Evolutionary conservation across 1,284 basidiomycete species (phyloP).

Genomic region (Leccinum pseudoinsigne): DNA sequence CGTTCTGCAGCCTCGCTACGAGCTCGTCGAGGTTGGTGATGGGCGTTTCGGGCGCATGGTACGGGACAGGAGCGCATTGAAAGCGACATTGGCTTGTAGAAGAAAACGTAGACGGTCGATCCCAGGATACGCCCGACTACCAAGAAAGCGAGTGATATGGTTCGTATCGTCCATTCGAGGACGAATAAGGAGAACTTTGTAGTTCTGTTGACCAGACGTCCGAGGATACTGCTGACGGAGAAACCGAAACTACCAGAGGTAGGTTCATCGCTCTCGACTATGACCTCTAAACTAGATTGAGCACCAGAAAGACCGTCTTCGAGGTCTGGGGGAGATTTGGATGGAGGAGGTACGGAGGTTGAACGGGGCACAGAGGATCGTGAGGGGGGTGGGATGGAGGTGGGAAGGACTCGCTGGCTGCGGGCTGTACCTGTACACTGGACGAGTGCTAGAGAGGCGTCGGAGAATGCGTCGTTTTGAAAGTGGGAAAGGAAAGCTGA

Average conservation of each 20-base stretch:
- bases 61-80: too few relatives aligned
- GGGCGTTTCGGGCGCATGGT: conserved; percentile 39
- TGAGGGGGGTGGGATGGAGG: conserved; percentile 25
- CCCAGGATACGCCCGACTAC: conserved; percentile 47
- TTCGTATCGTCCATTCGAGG: conserved; percentile 35
- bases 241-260: conserved; percentile 33
- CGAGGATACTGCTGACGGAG: conserved; percentile 49
- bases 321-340: conserved; percentile 18
- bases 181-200: conserved; percentile 39
- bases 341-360: conserved; percentile 37
- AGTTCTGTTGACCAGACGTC: conserved; percentile 42
- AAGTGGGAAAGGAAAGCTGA: conserved; percentile 12
- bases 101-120: conserved; percentile 38
- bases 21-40: conserved; percentile 72
- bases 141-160: conserved; percentile 28
- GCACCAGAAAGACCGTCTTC: conserved; percentile 44
- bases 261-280: conserved; percentile 59
- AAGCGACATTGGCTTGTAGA: conserved; percentile 45
- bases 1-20: conserved; percentile 59
- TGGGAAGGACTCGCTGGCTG: conserved; percentile 22
- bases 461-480: neutral
- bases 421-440: conserved; percentile 19
- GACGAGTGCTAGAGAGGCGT: conserved; percentile 34
- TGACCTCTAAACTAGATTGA: conserved; percentile 55
- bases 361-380: conserved; percentile 34